Evolutionary conservation across 1,139 yeast genomes (phyloP).

Genomic region (Yamadazyma dushanensis): DNA sequence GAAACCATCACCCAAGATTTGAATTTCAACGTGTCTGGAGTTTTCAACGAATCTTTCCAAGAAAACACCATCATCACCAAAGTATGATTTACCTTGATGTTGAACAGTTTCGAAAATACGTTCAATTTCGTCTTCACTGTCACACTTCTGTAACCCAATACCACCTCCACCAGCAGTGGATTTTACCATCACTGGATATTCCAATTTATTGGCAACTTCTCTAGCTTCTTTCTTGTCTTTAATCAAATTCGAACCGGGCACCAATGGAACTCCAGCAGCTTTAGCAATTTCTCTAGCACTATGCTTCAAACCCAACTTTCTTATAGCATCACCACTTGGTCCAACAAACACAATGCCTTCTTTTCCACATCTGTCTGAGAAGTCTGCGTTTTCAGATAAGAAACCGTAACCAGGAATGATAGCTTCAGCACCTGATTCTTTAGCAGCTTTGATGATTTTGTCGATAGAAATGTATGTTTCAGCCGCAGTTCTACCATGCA

Average conservation of each 20-base stretch:
- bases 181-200: slow-evolving; percentile 93
- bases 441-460: slow-evolving; percentile 83
- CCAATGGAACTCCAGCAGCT: slow-evolving; percentile 87
- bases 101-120: slow-evolving; percentile 86
- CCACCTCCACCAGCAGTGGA: slow-evolving; percentile 99
- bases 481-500: slow-evolving; percentile 81
- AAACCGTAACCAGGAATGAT: slow-evolving; percentile 98
- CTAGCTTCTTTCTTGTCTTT: slow-evolving; percentile 70
- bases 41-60: slow-evolving; percentile 90
- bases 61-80: slow-evolving; percentile 94
- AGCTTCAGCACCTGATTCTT: slow-evolving; percentile 80
- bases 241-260: slow-evolving; percentile 90
- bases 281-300: slow-evolving; percentile 93
- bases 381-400: slow-evolving; percentile 93
- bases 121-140: slow-evolving; percentile 73
- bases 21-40: slow-evolving; percentile 95
- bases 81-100: slow-evolving; percentile 89
- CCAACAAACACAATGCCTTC: slow-evolving; percentile 93
- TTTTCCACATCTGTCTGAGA: slow-evolving; percentile 78
- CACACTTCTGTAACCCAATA: slow-evolving; percentile 93
- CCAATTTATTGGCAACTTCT: slow-evolving; percentile 71
- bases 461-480: slow-evolving; percentile 86
- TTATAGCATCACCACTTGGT: slow-evolving; percentile 78
- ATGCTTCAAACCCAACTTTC: slow-evolving; percentile 89
- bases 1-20: slow-evolving; percentile 91